Conservation (phyloP, 2,329 filamentous ascomycete species). For the Escovopsis sp. region DNA sequence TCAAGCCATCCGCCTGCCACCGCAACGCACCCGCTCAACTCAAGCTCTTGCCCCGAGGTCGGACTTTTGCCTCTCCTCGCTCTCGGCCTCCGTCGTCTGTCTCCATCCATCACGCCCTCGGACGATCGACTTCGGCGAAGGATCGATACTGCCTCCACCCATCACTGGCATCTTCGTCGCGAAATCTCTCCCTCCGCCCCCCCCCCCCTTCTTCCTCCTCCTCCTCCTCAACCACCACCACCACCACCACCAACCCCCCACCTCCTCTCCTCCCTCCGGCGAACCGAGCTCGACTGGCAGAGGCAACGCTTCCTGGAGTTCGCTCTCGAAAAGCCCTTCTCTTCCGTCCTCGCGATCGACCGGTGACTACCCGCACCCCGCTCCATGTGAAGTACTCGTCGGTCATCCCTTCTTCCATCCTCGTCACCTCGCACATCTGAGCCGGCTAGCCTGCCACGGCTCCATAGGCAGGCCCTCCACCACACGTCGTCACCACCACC, state of each 20-base stretch:
- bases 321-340: background rate
- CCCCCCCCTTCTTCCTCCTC: background rate
- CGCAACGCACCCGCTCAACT: slow-evolving; percentile 7
- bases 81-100: background rate
- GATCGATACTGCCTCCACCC: background rate
- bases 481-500: slow-evolving; percentile 15
- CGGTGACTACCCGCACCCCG: slow-evolving; percentile 4
- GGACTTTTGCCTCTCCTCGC: slow-evolving; percentile 10
- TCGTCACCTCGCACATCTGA: slow-evolving; percentile 15
- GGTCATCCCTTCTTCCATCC: slow-evolving; percentile 13
- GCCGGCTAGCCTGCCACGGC: slow-evolving; percentile 20
- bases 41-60: slow-evolving; percentile 6
- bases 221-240: too few species aligned
- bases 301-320: slow-evolving; percentile 1
- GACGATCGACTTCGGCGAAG: slow-evolving; percentile 4
- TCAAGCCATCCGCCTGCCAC: slow-evolving; percentile 12
- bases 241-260: too few species aligned
- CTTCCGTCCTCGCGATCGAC: slow-evolving; percentile 3
- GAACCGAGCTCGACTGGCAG: background rate
- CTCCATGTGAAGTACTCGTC: slow-evolving; percentile 22
- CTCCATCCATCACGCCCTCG: background rate
- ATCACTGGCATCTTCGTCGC: slow-evolving; percentile 6
- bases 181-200: slow-evolving; percentile 3
- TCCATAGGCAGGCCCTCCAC: slow-evolving; percentile 22
- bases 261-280: too few species aligned